Evolutionary conservation across 2,329 filamentous ascomycete genomes (phyloP).

Genomic region (Apiospora rasikravindrae): DNA sequence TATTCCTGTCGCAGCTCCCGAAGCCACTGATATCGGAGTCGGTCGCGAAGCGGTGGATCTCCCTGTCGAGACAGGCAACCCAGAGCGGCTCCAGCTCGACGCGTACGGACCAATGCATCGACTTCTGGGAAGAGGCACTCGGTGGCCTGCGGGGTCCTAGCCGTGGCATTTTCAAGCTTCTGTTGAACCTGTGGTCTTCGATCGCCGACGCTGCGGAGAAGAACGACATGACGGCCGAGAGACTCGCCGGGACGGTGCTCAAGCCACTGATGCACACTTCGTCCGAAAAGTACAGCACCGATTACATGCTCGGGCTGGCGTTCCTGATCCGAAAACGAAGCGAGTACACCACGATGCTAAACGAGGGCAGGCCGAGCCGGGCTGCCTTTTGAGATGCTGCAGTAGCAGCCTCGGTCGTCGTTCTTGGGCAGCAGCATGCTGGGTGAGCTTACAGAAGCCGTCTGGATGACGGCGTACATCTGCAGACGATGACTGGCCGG

Average conservation of each 20-base stretch:
- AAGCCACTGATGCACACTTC: constrained; percentile 47
- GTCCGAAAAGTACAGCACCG: constrained; percentile 41
- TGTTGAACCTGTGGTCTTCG: constrained; percentile 51
- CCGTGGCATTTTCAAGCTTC: constrained; percentile 47
- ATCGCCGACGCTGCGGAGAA: constrained; percentile 43
- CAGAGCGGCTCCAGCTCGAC: constrained; percentile 39
- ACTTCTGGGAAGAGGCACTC: constrained; percentile 54
- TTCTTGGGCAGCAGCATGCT: background rate
- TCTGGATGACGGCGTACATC: background rate
- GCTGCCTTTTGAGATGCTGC: constrained; percentile 22
- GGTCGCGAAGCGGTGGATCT: constrained; percentile 46
- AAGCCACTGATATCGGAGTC: constrained; percentile 45
- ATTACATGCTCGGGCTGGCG: constrained; percentile 49
- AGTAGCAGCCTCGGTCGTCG: background rate
- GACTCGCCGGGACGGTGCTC: constrained; percentile 44
- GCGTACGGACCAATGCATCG: constrained; percentile 48
- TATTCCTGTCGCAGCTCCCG: constrained; percentile 46
- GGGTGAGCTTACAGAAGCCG: background rate
- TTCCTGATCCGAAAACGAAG: constrained; percentile 49
- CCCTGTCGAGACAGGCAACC: constrained; percentile 46
- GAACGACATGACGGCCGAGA: constrained; percentile 52
- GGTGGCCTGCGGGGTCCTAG: constrained; percentile 44
- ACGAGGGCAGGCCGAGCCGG: constrained; percentile 32
- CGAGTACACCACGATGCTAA: constrained; percentile 45
- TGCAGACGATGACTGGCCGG: background rate